Evolutionary conservation across 768 basidiomycete genomes (phyloP).

Genomic region (Calocybe gangraenosa): DNA sequence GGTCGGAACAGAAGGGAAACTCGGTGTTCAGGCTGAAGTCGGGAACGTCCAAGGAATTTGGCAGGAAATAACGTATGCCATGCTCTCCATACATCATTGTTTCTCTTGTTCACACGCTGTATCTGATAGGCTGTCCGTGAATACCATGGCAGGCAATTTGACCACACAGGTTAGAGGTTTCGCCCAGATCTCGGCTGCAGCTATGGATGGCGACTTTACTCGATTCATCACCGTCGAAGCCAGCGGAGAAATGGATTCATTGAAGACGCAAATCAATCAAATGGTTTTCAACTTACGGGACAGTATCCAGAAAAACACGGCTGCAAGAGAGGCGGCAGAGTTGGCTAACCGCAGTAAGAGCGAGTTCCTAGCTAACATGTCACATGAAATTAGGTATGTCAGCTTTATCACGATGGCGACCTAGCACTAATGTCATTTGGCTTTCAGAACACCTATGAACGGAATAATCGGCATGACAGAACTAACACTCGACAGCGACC

Average conservation of each 20-base stretch:
- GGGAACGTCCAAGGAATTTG: slow-evolving; percentile 97
- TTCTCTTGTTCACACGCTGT: background rate
- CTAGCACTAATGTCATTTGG: background rate
- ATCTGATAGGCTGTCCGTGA: slow-evolving; percentile 72
- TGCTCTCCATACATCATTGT: background rate
- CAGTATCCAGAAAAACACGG: slow-evolving; percentile 97
- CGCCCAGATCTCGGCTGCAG: slow-evolving; percentile 96
- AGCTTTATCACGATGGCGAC: slow-evolving; percentile 1
- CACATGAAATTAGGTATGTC: slow-evolving; percentile 89
- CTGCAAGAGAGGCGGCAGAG: slow-evolving; percentile 95
- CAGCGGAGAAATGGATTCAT: slow-evolving; percentile 96
- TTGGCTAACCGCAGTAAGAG: slow-evolving; percentile 96
- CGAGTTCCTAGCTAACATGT: slow-evolving; percentile 99
- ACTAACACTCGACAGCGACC: slow-evolving; percentile 91
- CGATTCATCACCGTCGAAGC: slow-evolving; percentile 99
- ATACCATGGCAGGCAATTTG: slow-evolving; percentile 95
- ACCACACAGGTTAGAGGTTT: slow-evolving; percentile 99
- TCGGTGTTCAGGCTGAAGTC: slow-evolving; percentile 96
- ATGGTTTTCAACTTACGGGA: slow-evolving; percentile 99
- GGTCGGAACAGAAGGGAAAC: slow-evolving; percentile 97
- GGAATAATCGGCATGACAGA: slow-evolving; percentile 99
- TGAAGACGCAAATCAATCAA: slow-evolving; percentile 98
- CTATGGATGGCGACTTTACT: slow-evolving; percentile 98
- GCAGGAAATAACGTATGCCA: slow-evolving; percentile 93
- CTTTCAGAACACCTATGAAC: slow-evolving; percentile 92